Evolutionary conservation across 495 filamentous ascomycete species (phyloP).

Genomic region (Friedmanniomyces endolithicus): DNA sequence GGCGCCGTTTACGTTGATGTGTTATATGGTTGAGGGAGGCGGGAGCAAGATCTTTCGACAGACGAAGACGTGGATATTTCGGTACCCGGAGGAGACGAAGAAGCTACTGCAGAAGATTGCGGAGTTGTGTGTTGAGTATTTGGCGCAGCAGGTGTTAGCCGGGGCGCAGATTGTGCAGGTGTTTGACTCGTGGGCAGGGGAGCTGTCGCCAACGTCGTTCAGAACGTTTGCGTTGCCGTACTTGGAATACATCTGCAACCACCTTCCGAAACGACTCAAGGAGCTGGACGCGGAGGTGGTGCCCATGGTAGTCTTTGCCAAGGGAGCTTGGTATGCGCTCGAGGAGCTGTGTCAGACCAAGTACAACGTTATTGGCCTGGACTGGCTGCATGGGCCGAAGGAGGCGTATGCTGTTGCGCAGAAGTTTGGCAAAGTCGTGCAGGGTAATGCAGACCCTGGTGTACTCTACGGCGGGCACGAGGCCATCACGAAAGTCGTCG

Average conservation of each 20-base stretch:
- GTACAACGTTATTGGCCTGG: conserved; percentile 85
- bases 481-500: conserved; percentile 65
- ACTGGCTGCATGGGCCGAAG: conserved; percentile 87
- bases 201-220: conserved; percentile 75
- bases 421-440: conserved; percentile 57
- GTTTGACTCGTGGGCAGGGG: conserved; percentile 98
- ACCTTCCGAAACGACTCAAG: conserved; percentile 57
- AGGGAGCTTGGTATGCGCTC: conserved; percentile 94
- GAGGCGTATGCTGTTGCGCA: conserved; percentile 63
- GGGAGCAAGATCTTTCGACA: conserved; percentile 86
- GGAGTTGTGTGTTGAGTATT: conserved; percentile 82
- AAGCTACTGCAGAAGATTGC: conserved; percentile 78
- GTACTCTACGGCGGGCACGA: conserved; percentile 73
- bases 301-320: conserved; percentile 99
- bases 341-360: conserved; percentile 76
- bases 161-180: conserved; percentile 89
- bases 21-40: conserved; percentile 98
- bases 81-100: conserved; percentile 68
- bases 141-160: conserved; percentile 81
- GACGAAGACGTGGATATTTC: conserved; percentile 91
- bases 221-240: conserved; percentile 75
- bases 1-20: conserved; percentile 89
- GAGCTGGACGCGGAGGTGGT: conserved; percentile 66
- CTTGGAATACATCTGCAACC: conserved; percentile 64
- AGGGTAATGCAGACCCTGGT: conserved; percentile 93